Conservation (phyloP, 2,329 filamentous ascomycete genomes). For the Atkinsonella hypoxylon region DNA sequence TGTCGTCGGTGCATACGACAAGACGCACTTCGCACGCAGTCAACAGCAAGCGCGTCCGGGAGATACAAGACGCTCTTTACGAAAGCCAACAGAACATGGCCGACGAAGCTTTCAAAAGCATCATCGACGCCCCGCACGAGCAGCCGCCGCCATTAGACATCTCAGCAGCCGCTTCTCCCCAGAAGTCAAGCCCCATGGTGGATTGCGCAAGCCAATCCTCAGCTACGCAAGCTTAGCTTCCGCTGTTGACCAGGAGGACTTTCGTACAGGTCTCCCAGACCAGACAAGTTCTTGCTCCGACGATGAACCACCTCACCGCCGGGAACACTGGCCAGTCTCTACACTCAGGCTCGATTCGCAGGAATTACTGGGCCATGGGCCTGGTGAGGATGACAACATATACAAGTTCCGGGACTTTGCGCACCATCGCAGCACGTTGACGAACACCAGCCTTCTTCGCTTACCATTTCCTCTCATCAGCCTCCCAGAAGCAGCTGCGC, state of each 20-base stretch:
- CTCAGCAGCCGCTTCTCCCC: constrained; percentile 17
- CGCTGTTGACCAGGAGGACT: constrained; percentile 6
- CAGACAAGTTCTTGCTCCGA: background rate
- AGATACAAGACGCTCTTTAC: background rate
- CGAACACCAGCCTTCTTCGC: constrained; percentile 12
- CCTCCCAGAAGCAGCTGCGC: constrained; percentile 23
- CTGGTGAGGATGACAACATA: background rate
- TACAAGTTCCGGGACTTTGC: constrained; percentile 4
- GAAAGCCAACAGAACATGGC: background rate
- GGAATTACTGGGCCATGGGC: constrained; percentile 5
- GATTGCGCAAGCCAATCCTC: constrained; percentile 14
- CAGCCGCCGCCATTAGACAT: constrained; percentile 14
- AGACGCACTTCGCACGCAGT: background rate
- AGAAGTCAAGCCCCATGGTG: constrained; percentile 6
- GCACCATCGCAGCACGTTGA: constrained; percentile 13
- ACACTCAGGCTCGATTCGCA: constrained; percentile 3
- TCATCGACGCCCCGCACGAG: constrained; percentile 10
- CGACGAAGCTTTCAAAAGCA: constrained; percentile 12
- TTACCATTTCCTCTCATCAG: constrained; percentile 26
- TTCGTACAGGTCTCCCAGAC: background rate
- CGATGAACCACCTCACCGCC: background rate
- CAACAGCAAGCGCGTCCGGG: background rate
- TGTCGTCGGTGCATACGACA: constrained; percentile 1
- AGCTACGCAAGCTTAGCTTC: constrained; percentile 23
- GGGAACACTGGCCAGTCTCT: background rate